Evolutionary conservation across 768 basidiomycete genomes (phyloP).

Genomic region (Sporobolomyces roseus): DNA sequence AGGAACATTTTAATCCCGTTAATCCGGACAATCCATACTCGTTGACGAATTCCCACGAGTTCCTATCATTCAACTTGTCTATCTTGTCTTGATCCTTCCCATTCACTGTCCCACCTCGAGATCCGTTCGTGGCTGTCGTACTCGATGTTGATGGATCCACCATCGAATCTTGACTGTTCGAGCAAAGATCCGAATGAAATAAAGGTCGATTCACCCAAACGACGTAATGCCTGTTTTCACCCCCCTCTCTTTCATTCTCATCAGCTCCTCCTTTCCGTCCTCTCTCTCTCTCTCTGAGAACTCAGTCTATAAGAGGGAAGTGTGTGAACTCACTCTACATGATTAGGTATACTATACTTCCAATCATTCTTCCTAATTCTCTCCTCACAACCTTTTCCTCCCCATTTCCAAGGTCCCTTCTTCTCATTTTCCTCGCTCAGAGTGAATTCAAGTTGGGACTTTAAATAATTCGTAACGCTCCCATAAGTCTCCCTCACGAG

Average conservation of each 20-base stretch:
- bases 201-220: conserved; percentile 34
- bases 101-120: background rate
- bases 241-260: background rate
- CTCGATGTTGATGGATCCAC: too few species aligned
- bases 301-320: background rate
- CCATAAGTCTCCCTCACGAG: background rate
- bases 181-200: conserved; percentile 26
- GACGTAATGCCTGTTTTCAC: conserved; percentile 30
- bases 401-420: background rate
- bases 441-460: conserved; percentile 12
- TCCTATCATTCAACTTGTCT: background rate
- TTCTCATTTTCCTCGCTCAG: background rate
- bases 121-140: too few species aligned
- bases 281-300: background rate
- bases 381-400: background rate
- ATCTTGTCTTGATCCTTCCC: background rate
- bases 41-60: conserved; percentile 1
- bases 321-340: conserved; percentile 4
- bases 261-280: too few species aligned
- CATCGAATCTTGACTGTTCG: background rate
- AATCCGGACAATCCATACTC: conserved; percentile 1
- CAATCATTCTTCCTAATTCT: conserved; percentile 33
- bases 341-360: conserved; percentile 17
- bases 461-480: conserved; percentile 18
- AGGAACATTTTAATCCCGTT: background rate